Percentiles rank a stretch among this genome's conserved stretches.
Evolutionary conservation across 345 rosid species (phyloP).

Genomic region (Arabidopsis suecica): DNA sequence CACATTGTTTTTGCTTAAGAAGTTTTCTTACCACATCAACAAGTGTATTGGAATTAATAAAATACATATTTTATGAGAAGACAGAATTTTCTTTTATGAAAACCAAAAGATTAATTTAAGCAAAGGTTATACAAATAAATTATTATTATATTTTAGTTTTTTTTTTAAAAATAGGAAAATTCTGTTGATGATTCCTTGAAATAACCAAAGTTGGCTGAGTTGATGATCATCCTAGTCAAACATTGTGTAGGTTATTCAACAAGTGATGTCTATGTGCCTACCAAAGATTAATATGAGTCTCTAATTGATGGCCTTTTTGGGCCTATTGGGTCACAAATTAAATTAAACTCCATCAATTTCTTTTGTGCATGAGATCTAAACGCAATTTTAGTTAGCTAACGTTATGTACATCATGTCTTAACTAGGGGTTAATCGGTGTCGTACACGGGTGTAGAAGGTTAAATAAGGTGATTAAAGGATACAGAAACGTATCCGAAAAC

Average conservation of each 20-base stretch:
- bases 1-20: background rate
- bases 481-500: no score
- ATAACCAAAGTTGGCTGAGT: background rate
- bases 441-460: no score
- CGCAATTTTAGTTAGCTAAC: background rate
- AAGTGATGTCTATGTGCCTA: background rate
- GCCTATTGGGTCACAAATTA: background rate
- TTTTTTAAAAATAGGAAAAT: background rate
- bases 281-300: background rate
- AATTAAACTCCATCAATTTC: background rate
- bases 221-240: background rate
- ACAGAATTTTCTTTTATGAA: background rate
- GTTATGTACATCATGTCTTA: background rate
- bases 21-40: background rate
- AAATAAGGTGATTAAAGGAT: no score
- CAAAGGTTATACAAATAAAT: background rate
- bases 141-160: background rate
- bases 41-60: background rate
- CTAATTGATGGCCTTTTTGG: background rate
- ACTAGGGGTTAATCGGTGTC: no score
- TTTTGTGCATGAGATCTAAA: conserved; percentile 1
- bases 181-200: background rate
- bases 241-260: background rate
- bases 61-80: background rate
- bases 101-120: background rate